These are phyloP conservation scores for Dactylonectria macrodidyma DNA, from an alignment of 2,329 filamentous ascomycete species.

Conservation along the genomic window DNA sequence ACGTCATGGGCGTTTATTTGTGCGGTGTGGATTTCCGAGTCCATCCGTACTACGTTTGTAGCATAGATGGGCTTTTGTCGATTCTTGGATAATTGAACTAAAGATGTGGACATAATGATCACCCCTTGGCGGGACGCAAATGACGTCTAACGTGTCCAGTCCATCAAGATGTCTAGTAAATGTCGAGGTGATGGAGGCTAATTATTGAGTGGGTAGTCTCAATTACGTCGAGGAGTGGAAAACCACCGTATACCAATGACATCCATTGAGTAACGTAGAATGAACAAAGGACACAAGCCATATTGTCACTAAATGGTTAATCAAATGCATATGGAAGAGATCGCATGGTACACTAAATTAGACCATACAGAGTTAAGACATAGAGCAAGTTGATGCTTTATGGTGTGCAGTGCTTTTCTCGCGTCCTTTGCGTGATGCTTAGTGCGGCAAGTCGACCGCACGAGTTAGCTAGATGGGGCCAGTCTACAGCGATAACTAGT, in stretches of 20 bases:
- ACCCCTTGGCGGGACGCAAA: constrained; percentile 5
- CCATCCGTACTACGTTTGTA: not conserved
- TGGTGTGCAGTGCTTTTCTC: too few species aligned
- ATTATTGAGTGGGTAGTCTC: too few species aligned
- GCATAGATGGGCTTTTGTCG: not conserved
- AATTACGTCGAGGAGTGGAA: too few species aligned
- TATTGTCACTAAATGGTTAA: too few species aligned
- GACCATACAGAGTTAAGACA: too few species aligned
- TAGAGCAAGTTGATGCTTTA: too few species aligned
- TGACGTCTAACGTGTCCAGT: constrained; percentile 20
- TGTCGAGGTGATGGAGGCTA: too few species aligned
- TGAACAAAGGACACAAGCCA: too few species aligned
- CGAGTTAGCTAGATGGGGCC: not conserved
- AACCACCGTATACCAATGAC: too few species aligned
- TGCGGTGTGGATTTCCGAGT: not conserved
- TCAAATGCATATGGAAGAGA: too few species aligned
- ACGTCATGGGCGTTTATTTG: constrained; percentile 19
- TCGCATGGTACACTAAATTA: too few species aligned
- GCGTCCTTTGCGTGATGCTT: not conserved
- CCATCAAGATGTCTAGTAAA: not conserved
- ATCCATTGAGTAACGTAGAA: too few species aligned
- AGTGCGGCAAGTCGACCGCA: not conserved
- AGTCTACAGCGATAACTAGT: not conserved
- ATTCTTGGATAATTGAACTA: not conserved
- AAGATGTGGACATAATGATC: constrained; percentile 7